These are phyloP conservation scores for Viridothelium virens DNA, from an alignment of 495 filamentous ascomycete species.

Conservation along the genomic window DNA sequence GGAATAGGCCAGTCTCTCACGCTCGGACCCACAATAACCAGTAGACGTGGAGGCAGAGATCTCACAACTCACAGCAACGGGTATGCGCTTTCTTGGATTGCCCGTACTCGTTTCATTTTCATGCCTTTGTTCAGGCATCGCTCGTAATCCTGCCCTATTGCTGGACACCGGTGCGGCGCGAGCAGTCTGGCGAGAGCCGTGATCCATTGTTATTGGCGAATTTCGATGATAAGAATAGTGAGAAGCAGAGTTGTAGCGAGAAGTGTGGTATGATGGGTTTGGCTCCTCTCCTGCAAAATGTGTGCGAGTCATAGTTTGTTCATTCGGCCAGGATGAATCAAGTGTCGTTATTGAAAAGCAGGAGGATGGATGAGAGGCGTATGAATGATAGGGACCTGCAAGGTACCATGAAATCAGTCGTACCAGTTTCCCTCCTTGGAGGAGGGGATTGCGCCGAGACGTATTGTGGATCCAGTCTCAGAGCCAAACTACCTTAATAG, in stretches of 20 bases:
- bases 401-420: neutral
- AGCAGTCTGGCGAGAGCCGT: slow-evolving; percentile 15
- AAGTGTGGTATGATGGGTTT: neutral
- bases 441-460: neutral
- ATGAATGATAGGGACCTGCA: neutral
- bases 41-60: neutral
- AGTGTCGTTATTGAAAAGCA: neutral
- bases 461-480: neutral
- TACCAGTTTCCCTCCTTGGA: neutral
- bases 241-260: slow-evolving; percentile 13
- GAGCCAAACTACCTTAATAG: neutral
- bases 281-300: neutral
- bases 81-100: slow-evolving; percentile 21
- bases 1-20: neutral
- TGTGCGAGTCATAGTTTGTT: neutral
- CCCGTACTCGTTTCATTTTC: slow-evolving; percentile 11
- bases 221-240: slow-evolving; percentile 8
- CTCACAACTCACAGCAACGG: slow-evolving; percentile 22
- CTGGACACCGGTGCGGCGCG: slow-evolving; percentile 16
- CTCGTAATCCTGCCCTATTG: slow-evolving; percentile 9
- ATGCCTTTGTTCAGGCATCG: slow-evolving; percentile 17
- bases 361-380: neutral
- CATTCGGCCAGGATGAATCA: neutral
- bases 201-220: slow-evolving; percentile 2
- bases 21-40: neutral